A percentile compares a stretch with the other conserved stretches of the same genome.
phyloP scores from a whole-genome alignment of 2,329 filamentous ascomycete genomes.

The Dactylellina drechsleri region DNA sequence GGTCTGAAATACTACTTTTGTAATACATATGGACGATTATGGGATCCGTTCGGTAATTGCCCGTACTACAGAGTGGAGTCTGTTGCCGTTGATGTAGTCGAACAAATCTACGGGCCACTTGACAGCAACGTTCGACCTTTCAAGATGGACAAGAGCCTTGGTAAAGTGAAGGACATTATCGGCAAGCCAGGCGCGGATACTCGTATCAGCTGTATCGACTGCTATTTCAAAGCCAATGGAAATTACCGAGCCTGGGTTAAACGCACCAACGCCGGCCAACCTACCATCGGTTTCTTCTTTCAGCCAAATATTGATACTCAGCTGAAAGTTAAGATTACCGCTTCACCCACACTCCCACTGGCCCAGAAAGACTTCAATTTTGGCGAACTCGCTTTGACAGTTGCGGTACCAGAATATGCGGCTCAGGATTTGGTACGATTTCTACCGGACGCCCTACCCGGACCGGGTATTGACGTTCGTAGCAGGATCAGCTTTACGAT shows the following conservation, averaged over 20 bases:
- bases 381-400: neutral
- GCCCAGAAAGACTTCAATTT: constrained; percentile 13
- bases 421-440: neutral
- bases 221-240: constrained; percentile 5
- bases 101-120: constrained; percentile 1
- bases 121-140: neutral
- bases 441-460: constrained; percentile 1
- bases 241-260: constrained; percentile 12
- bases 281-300: constrained; percentile 13
- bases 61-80: neutral
- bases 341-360: neutral
- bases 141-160: neutral
- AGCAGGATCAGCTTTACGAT: constrained; percentile 4
- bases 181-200: neutral
- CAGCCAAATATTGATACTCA: constrained; percentile 9
- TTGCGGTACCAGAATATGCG: neutral
- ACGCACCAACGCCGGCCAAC: neutral
- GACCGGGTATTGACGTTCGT: constrained; percentile 5
- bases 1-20: constrained; percentile 1
- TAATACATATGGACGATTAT: neutral
- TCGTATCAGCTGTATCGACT: constrained; percentile 1
- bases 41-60: neutral
- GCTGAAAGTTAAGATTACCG: constrained; percentile 2
- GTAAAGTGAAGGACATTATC: neutral
- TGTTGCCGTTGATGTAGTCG: constrained; percentile 4